phyloP scores from a whole-genome alignment of 2,329 filamentous ascomycete genomes.

The Ophiosphaerella narmari region DNA sequence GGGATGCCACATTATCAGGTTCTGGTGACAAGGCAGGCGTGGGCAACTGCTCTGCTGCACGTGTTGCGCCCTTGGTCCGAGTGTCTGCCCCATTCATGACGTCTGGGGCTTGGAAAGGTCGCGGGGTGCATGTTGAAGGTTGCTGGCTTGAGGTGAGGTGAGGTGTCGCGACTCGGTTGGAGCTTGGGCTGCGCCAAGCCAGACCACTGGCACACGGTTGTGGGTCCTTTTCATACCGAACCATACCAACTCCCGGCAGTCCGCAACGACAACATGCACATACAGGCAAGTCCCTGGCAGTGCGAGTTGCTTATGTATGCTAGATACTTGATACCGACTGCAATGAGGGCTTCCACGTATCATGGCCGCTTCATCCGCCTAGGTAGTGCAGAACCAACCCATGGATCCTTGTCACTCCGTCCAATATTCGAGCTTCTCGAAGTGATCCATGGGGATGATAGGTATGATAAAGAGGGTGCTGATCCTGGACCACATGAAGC shows the following conservation, averaged over 20 bases:
- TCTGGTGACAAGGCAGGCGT: conserved; percentile 34
- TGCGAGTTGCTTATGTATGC: too few relatives aligned
- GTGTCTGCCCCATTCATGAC: conserved; percentile 39
- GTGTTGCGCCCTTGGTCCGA: conserved; percentile 21
- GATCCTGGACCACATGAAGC: too few relatives aligned
- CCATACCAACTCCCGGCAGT: too few relatives aligned
- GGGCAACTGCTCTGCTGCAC: conserved; percentile 30
- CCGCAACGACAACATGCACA: too few relatives aligned
- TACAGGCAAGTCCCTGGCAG: too few relatives aligned
- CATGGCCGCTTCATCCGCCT: too few relatives aligned
- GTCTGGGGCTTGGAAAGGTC: conserved; percentile 12
- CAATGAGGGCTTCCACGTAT: too few relatives aligned
- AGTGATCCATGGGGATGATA: background rate
- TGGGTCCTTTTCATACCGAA: background rate
- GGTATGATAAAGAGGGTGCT: conserved; percentile 1
- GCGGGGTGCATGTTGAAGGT: conserved; percentile 20
- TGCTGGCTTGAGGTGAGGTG: background rate
- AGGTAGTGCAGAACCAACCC: too few relatives aligned
- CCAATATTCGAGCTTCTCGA: too few relatives aligned
- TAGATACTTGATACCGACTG: too few relatives aligned
- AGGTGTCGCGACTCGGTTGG: background rate
- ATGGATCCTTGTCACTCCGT: too few relatives aligned
- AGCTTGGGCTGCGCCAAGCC: conserved; percentile 2
- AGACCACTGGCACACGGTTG: background rate
- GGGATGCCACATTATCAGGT: conserved; percentile 27